Evolutionary conservation across 2,329 filamentous ascomycete species (phyloP).

Genomic region (Phaeoacremonium minimum): DNA sequence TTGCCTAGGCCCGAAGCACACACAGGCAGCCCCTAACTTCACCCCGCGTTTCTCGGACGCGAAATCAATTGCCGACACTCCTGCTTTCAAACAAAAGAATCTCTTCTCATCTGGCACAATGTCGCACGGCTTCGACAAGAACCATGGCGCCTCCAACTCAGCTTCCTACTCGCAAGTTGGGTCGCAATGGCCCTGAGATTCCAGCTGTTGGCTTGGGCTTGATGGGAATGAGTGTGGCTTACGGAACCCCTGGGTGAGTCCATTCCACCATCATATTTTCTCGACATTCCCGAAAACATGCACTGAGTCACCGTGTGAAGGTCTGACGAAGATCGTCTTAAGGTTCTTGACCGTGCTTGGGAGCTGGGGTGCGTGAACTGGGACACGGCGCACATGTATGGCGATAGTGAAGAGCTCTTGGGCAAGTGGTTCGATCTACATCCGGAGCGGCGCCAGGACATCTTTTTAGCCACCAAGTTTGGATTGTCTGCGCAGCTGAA

Average conservation of each 20-base stretch:
- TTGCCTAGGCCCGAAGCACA: too few relatives aligned
- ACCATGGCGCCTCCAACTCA: too few relatives aligned
- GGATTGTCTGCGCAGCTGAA: slow-evolving; percentile 10
- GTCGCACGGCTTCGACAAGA: too few relatives aligned
- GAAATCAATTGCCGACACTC: too few relatives aligned
- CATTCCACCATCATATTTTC: background rate
- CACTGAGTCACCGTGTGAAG: slow-evolving; percentile 20
- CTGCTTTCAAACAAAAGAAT: too few relatives aligned
- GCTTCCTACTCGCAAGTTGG: too few relatives aligned
- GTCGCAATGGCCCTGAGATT: slow-evolving; percentile 15
- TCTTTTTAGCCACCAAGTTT: slow-evolving; percentile 43
- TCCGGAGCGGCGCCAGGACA: slow-evolving; percentile 38
- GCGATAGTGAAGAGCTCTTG: slow-evolving; percentile 40
- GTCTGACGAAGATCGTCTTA: slow-evolving; percentile 44
- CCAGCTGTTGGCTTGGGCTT: slow-evolving; percentile 10
- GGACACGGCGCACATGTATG: slow-evolving; percentile 45
- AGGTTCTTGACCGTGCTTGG: slow-evolving; percentile 45
- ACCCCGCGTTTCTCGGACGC: too few relatives aligned
- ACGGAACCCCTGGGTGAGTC: slow-evolving; percentile 10
- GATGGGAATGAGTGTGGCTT: slow-evolving; percentile 16
- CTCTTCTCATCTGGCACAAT: too few relatives aligned
- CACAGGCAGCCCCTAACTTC: too few relatives aligned
- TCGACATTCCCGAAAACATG: slow-evolving; percentile 6
- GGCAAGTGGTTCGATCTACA: slow-evolving; percentile 47
- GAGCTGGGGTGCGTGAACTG: slow-evolving; percentile 46